Percentiles rank a stretch among this genome's conserved stretches.
These are phyloP conservation scores for Tetrahymena elliotti DNA, from an alignment of 73 alveolate species.

Conservation along the genomic window DNA sequence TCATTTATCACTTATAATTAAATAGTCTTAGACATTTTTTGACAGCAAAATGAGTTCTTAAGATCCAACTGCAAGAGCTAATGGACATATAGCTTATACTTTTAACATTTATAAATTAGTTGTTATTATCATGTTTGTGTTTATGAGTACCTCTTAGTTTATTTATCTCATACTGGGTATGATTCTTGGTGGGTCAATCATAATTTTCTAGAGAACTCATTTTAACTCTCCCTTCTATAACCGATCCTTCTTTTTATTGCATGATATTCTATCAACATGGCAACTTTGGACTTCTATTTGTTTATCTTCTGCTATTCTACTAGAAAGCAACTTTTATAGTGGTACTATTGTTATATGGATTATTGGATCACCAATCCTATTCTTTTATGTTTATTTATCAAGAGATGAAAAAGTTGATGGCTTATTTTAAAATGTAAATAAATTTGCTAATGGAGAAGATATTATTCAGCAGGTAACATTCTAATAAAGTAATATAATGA, in stretches of 20 bases:
- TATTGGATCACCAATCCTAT: not conserved
- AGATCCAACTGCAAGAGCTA: not conserved
- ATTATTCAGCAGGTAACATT: not conserved
- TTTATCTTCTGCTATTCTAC: not conserved
- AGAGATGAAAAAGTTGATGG: not conserved
- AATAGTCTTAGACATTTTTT: not conserved
- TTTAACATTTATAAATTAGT: not conserved
- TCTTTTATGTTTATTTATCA: not conserved
- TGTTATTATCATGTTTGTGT: not conserved
- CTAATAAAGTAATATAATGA: not conserved
- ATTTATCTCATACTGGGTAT: not conserved
- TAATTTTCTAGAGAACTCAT: not conserved
- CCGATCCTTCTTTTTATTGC: not conserved
- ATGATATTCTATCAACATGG: not conserved
- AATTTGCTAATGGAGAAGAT: not conserved
- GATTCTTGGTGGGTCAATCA: not conserved
- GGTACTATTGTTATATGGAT: not conserved
- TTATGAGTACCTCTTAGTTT: not conserved
- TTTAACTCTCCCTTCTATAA: not conserved
- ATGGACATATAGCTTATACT: not conserved
- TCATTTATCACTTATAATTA: no score
- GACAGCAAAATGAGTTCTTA: not conserved
- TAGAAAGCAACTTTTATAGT: not conserved
- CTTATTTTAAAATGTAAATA: not conserved
- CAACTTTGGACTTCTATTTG: not conserved